Evolutionary conservation across 176 grass and related monocot genomes (phyloP).

Genomic region (Hordeum vulgare): DNA sequence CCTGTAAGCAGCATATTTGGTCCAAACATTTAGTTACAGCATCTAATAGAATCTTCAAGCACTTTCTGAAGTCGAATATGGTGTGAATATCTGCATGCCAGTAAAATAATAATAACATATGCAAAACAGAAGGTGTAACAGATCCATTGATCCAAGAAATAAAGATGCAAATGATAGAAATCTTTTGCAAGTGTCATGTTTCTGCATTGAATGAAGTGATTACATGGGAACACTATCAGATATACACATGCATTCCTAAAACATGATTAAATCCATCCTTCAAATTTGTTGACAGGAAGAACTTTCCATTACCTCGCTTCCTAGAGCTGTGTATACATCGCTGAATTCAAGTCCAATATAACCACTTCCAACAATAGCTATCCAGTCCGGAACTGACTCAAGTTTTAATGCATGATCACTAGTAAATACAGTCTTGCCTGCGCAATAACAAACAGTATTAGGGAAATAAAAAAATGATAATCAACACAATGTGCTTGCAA

Average conservation of each 20-base stretch:
- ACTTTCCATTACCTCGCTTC: slow-evolving; percentile 65
- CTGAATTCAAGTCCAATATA: slow-evolving; percentile 99
- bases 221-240: background rate
- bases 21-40: background rate
- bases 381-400: slow-evolving; percentile 86
- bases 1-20: background rate
- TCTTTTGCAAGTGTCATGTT: slow-evolving; percentile 14
- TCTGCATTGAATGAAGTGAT: background rate
- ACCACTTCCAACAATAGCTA: slow-evolving; percentile 97
- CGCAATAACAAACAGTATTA: slow-evolving; percentile 8
- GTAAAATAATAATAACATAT: background rate
- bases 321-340: slow-evolving; percentile 91
- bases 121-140: background rate
- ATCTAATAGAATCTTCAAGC: slow-evolving; percentile 8
- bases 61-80: slow-evolving; percentile 13
- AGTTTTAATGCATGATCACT: slow-evolving; percentile 93
- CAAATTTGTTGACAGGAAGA: slow-evolving; percentile 6
- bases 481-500: background rate
- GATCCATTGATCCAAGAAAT: background rate
- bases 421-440: slow-evolving; percentile 91
- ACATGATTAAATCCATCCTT: background rate
- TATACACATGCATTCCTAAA: background rate
- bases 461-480: background rate
- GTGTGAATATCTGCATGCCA: background rate
- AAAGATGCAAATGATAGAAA: background rate